Evolutionary conservation across 192 early-diverging fungal species (phyloP), one percentile per base, ranked within the genome.

Genomic region (Podila epicladia): DNA sequence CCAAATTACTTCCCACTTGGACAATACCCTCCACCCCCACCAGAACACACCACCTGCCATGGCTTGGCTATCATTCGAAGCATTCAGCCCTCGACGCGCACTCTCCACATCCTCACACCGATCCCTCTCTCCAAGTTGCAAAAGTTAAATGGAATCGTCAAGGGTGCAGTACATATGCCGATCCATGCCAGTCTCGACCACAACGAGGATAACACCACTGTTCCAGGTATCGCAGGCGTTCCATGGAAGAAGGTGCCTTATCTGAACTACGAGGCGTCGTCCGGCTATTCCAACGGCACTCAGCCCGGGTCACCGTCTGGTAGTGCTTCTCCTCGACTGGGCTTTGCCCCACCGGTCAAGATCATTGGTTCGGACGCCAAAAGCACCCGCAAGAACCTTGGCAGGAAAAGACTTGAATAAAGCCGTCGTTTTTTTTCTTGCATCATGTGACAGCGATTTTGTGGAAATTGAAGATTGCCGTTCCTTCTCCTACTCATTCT

Each of bases 61-160:
- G 87, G 91, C 1, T 82, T 92, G 55, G 94, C 85, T 0, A 77
- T 95, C 24, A 87, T 94, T 53, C 85, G 94, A 17, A 86, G 91
- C 0, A 89, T 94, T 37, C 89, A 94, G 68, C 87, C 89, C 7
- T 51, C 72, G 2, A 82, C 80, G 6, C 87, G 87, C 26, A 69
- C 72, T 7, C 67, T 94, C 5, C 84, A 92, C 49, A 69, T 95
- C 35, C 53, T 95, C 69, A 86, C 93, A 58, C 71, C 86, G 51
- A 58, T 90, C 4, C 67, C 85, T 5, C 58, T 68, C 2, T 64
- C 71, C 5, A 78, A 62, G 3, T 58, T 90, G 11, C 57, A 72
- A 33, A 71, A 75, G 64, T 84, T 83, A 0, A 85, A 77, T 58
- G 74, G 75, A 2, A 65, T 91, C 35, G 82, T 91, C 2, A 88